These are phyloP conservation scores for Neonectria punicea DNA, from an alignment of 2,329 filamentous ascomycete genomes.

Conservation along the genomic window DNA sequence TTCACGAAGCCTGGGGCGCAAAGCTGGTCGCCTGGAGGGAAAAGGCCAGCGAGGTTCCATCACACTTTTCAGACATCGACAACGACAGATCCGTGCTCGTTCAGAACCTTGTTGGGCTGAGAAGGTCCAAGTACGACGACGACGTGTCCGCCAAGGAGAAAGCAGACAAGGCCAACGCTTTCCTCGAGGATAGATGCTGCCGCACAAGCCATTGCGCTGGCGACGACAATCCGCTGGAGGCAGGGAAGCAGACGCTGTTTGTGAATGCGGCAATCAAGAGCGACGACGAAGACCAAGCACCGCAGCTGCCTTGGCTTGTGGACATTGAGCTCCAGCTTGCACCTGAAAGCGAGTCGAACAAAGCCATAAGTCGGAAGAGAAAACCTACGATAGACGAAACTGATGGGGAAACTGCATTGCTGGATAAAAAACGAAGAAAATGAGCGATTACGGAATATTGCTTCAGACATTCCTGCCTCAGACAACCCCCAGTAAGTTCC, in stretches of 20 bases:
- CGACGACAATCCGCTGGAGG: not conserved
- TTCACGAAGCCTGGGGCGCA: constrained; percentile 48
- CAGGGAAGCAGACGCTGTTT: constrained; percentile 29
- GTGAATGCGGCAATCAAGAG: constrained; percentile 35
- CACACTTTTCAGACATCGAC: constrained; percentile 59
- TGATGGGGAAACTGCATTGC: not conserved
- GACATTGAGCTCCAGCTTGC: constrained; percentile 25
- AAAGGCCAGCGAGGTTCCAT: constrained; percentile 40
- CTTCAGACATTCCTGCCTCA: not conserved
- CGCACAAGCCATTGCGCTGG: constrained; percentile 13
- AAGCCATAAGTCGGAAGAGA: not conserved
- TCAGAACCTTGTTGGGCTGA: constrained; percentile 40
- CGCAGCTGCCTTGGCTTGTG: constrained; percentile 31
- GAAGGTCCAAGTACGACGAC: not conserved
- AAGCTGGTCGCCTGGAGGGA: constrained; percentile 59
- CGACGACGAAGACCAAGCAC: not conserved
- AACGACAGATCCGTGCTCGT: constrained; percentile 53
- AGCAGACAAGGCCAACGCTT: not conserved
- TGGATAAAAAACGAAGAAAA: not conserved
- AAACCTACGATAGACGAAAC: not conserved
- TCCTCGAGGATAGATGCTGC: not conserved
- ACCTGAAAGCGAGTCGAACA: too few relatives aligned
- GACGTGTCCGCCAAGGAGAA: not conserved
- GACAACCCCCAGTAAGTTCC: not conserved
- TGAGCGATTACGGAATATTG: not conserved